Conservation (phyloP, 768 basidiomycete species). For the Termitomyces sp. region DNA sequence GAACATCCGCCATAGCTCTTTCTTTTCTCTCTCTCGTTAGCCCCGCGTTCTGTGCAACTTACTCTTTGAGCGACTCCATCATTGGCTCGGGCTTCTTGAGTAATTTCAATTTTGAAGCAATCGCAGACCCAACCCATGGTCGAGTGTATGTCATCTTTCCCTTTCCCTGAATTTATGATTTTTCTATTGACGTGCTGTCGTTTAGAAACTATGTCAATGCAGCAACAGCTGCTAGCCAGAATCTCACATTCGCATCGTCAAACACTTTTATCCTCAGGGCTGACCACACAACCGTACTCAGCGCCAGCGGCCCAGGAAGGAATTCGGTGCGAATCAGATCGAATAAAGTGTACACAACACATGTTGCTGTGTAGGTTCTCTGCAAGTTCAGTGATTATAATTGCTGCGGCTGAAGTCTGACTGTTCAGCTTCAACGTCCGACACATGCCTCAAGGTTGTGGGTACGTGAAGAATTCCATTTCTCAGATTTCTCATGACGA, state of each 20-base stretch:
- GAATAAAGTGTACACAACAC: conserved; percentile 46
- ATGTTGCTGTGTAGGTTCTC: conserved; percentile 47
- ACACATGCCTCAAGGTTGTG: conserved; percentile 57
- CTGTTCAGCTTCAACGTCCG: conserved; percentile 29
- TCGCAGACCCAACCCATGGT: conserved; percentile 58
- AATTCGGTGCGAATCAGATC: conserved; percentile 51
- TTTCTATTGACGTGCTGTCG: background rate
- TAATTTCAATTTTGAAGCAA: conserved; percentile 44
- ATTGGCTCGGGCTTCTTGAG: conserved; percentile 42
- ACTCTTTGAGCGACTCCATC: conserved; percentile 37
- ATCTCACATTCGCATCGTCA: conserved; percentile 48
- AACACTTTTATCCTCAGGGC: conserved; percentile 51
- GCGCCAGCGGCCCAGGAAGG: conserved; percentile 45
- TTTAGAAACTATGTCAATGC: conserved; percentile 37
- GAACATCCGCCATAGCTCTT: background rate
- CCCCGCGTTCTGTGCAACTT: conserved; percentile 27
- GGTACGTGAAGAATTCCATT: conserved; percentile 22
- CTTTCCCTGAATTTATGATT: background rate
- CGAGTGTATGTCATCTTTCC: conserved; percentile 43
- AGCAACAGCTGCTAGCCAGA: conserved; percentile 36
- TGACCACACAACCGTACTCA: conserved; percentile 42
- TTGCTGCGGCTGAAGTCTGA: background rate
- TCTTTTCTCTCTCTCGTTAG: conserved; percentile 1
- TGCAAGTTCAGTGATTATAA: background rate
- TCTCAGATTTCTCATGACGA: background rate